Base-by-base conservation (phyloP, 768 basidiomycete species). In the Psilocybe cubensis region DNA sequence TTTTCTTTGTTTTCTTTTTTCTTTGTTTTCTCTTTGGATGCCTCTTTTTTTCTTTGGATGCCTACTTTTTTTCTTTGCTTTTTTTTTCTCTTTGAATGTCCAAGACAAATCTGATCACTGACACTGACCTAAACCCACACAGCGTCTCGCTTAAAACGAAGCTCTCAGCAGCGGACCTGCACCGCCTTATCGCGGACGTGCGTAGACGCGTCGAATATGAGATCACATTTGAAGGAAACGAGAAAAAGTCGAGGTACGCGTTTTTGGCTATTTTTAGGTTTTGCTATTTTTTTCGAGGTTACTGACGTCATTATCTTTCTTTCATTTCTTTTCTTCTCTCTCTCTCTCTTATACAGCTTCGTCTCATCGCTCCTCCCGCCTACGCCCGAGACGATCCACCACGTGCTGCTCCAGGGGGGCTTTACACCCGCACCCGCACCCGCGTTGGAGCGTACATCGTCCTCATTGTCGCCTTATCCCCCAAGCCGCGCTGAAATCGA, bases 91-190 rank as follows among this genome's bases (percentile, higher is more conserved):
- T 33, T 66, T 10, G 49, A 20, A n/a, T 31, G 12, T 57, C 33
- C 51, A 14, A n/a, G n/a, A n/a, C n/a, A n/a, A n/a, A n/a, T n/a
- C n/a, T n/a, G n/a, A n/a, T n/a, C n/a, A n/a, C n/a, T n/a, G n/a
- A n/a, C n/a, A n/a, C n/a, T n/a, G n/a, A n/a, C n/a, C n/a, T n/a
- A n/a, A n/a, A n/a, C n/a, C n/a, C 31, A 9, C 8, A 38, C 62
- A 96, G 94, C 2, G 87, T 96, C n/a, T 89, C 91, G 0, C 73
- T 96, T 14, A 96, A 96, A 71, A 78, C 81, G 2, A 88, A 88
- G 63, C 75, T 96, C n/a, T 79, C 85, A 1, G 70, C 81, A 0
- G 78, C 81, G 24, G 94, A 95, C 63, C 73, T 95, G 12, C 83
- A 86, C 62, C 72, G 82, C 8, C 78, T 92, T 0, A 71, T 96